phyloP scores from a whole-genome alignment of 2,329 filamentous ascomycete species.

The Fusarium decemcellulare region DNA sequence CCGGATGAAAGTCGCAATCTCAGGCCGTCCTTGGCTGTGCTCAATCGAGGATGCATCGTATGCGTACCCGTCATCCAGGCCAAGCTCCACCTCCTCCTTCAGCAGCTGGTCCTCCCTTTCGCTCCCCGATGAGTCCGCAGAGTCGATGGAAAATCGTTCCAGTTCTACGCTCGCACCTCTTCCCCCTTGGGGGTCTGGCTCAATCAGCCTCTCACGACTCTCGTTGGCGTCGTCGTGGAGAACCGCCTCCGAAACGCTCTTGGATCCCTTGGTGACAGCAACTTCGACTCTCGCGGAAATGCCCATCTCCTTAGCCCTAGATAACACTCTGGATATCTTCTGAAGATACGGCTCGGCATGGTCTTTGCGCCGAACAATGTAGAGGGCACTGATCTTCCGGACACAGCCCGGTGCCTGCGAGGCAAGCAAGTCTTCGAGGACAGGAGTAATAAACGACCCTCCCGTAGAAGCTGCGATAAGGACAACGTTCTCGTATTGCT shows the following conservation, averaged over 20 bases:
- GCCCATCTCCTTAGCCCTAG: conserved; percentile 42
- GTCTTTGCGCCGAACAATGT: conserved; percentile 35
- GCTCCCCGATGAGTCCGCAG: conserved; percentile 27
- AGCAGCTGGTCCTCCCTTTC: conserved; percentile 39
- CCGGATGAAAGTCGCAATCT: conserved; percentile 39
- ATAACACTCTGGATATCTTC: conserved; percentile 23
- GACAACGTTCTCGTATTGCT: conserved; percentile 42
- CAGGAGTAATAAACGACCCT: conserved; percentile 42
- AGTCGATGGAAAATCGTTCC: conserved; percentile 44
- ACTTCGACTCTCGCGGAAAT: conserved; percentile 41
- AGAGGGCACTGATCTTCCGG: conserved; percentile 40
- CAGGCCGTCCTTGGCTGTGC: conserved; percentile 43
- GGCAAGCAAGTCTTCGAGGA: conserved; percentile 39
- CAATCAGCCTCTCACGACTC: conserved; percentile 42
- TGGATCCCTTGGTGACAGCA: conserved; percentile 33
- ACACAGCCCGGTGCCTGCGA: conserved; percentile 39
- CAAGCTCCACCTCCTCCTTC: conserved; percentile 44
- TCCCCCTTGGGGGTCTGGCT: conserved; percentile 15
- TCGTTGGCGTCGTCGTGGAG: conserved; percentile 26
- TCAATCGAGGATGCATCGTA: conserved; percentile 32
- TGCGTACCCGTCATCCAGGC: conserved; percentile 25
- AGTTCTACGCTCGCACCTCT: conserved; percentile 36
- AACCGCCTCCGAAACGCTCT: conserved; percentile 3
- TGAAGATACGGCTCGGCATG: conserved; percentile 41
- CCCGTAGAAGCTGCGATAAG: conserved; percentile 42